Conservation (phyloP, 371 early-diverging fungal genomes). For the Nematocida parisii region DNA sequence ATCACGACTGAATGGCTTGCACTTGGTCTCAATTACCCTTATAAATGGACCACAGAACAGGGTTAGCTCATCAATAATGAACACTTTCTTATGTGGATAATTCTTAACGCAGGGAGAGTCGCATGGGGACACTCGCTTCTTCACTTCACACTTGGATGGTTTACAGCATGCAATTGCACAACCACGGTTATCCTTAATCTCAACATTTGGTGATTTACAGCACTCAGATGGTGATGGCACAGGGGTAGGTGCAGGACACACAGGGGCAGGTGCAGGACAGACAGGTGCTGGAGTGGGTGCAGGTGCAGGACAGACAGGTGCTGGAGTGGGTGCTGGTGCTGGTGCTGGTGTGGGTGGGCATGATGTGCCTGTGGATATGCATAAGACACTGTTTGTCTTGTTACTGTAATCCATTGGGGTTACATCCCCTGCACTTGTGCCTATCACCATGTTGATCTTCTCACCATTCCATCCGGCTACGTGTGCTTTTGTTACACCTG, state of each 20-base stretch:
- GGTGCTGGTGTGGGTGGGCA: neutral
- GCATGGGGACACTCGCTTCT: constrained; percentile 36
- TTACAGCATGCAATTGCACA: constrained; percentile 39
- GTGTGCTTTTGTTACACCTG: constrained; percentile 7
- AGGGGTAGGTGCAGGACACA: neutral
- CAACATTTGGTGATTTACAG: constrained; percentile 10
- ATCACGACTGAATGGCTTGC: constrained; percentile 24
- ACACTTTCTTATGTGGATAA: constrained; percentile 51
- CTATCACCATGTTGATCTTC: constrained; percentile 50
- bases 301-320: neutral
- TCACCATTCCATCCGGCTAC: constrained; percentile 54
- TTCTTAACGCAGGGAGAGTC: constrained; percentile 51
- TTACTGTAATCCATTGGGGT: constrained; percentile 40
- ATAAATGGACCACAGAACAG: constrained; percentile 41
- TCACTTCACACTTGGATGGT: constrained; percentile 50
- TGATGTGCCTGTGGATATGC: neutral
- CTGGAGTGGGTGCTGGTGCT: neutral
- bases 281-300: neutral
- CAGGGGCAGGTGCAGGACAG: neutral
- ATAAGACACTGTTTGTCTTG: constrained; percentile 47
- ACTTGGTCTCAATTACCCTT: constrained; percentile 52
- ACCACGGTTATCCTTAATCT: constrained; percentile 2
- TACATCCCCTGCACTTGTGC: constrained; percentile 20
- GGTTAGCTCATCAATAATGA: constrained; percentile 48
- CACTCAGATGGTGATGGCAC: neutral